These are phyloP conservation scores for Pseudopithomyces maydicus DNA, from an alignment of 2,329 filamentous ascomycete species.

Conservation along the genomic window DNA sequence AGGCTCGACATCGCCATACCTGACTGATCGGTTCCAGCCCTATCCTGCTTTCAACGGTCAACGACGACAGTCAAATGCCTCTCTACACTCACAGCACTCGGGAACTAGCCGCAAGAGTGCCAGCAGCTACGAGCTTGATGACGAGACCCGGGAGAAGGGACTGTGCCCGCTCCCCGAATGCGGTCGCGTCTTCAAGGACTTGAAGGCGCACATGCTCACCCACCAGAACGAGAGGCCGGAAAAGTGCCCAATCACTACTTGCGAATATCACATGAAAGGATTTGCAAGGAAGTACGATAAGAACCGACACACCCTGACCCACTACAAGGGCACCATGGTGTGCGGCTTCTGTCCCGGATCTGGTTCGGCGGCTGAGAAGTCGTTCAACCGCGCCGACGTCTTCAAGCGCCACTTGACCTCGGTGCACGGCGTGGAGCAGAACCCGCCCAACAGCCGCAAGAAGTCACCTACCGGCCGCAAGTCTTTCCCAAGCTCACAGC, in stretches of 20 bases:
- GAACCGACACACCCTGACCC: constrained; percentile 90
- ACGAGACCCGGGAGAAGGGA: constrained; percentile 66
- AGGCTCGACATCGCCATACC: constrained; percentile 70
- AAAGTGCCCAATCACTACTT: constrained; percentile 90
- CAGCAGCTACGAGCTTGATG: constrained; percentile 45
- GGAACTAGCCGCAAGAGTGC: constrained; percentile 59
- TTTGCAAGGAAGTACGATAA: constrained; percentile 97
- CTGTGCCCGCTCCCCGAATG: constrained; percentile 84
- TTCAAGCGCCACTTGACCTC: constrained; percentile 94
- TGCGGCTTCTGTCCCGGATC: constrained; percentile 93
- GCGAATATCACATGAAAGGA: constrained; percentile 90
- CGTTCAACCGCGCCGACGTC: constrained; percentile 92
- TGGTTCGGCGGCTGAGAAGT: constrained; percentile 88
- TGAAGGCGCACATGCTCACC: constrained; percentile 93
- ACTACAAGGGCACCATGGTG: constrained; percentile 97
- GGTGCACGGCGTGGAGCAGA: constrained; percentile 91
- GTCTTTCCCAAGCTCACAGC: constrained; percentile 74
- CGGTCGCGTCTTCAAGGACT: constrained; percentile 84
- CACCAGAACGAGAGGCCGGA: constrained; percentile 90
- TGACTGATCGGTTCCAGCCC: constrained; percentile 61
- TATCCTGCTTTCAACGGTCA: constrained; percentile 55
- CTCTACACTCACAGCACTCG: constrained; percentile 69
- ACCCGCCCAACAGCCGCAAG: constrained; percentile 87
- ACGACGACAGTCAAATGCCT: constrained; percentile 71
- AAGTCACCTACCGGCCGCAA: constrained; percentile 66